Evolutionary conservation across 176 grass and related monocot genomes (phyloP), one percentile per base, ranked within the genome.

Genomic region (Carex scoparia): DNA sequence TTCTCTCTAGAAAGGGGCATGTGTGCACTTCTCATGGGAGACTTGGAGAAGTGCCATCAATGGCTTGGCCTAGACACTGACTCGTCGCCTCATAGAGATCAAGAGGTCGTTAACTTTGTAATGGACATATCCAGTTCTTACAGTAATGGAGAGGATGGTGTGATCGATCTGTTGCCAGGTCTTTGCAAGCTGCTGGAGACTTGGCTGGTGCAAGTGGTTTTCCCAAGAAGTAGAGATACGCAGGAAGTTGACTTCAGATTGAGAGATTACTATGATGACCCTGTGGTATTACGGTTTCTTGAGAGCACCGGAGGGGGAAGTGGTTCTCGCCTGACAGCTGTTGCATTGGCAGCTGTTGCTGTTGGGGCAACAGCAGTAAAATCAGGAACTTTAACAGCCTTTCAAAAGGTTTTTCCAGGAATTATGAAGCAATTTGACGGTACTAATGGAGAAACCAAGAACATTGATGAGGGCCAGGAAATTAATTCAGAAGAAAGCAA

Each of bases 151-250:
- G 81, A 83, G 16, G 81, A 83, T 46, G 61, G 27, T 37, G 63
- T 7, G 19, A 59, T 87, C 31, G 96, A 94, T 87, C 84, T 95
- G 80, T 94, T 99, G 86, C 91, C 93, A 55, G 93, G 96, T 57
- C 79, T 99, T 68, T 99, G 96, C 87, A 99, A 94, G 78, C 85
- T 99, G 62, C 87, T 99, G 79, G 96, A 99, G 88, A 89, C 80
- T 63, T 99, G 96, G 96, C 88, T 99, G 77, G 57, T 93, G 46
- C 87, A 90, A 2, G 91, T 94, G 87, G 93, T 94, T 86, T 92
- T 99, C 49, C 96, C 93, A 67, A 91, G 93, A 89, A 90, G 86
- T 79, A 99, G 96, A 88, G 93, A 99, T 88, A 95, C 91, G 81
- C 90, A 68, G 40, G 93, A 86, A 54, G 79, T 95, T 62, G 80